Evolutionary conservation across 768 basidiomycete genomes (phyloP).

Genomic region (Tricholoma sp.): DNA sequence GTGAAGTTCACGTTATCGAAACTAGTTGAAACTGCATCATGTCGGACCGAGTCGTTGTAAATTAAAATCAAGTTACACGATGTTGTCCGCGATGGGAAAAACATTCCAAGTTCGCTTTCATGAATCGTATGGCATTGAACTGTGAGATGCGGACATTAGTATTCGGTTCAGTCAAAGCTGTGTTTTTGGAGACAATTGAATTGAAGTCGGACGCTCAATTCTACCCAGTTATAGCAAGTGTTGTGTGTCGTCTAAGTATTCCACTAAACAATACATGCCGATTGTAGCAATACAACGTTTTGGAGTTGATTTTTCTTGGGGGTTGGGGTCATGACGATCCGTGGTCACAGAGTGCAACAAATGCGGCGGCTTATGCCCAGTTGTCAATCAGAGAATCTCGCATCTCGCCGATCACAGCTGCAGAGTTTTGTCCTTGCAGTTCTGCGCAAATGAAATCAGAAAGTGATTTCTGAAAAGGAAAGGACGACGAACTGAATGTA

Average conservation of each 20-base stretch:
- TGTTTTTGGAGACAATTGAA: no score
- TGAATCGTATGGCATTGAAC: neutral
- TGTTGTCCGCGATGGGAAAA: neutral
- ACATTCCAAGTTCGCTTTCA: neutral
- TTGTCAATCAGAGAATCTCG: constrained; percentile 87
- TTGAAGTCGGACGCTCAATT: no score
- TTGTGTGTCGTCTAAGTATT: neutral
- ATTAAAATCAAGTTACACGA: neutral
- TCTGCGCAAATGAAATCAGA: constrained; percentile 39
- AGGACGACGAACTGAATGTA: constrained; percentile 65
- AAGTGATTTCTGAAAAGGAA: neutral
- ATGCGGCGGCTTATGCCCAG: constrained; percentile 59
- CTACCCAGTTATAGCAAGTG: neutral
- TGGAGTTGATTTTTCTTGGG: neutral
- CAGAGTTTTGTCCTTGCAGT: constrained; percentile 78
- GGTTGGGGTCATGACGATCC: neutral
- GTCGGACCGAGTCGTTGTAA: neutral
- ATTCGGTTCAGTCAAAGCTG: no score
- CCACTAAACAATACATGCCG: neutral
- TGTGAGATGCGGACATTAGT: neutral
- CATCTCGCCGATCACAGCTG: constrained; percentile 88
- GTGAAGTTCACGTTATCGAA: neutral
- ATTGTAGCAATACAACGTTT: neutral
- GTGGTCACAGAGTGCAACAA: neutral
- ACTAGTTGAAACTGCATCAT: neutral